Evolutionary conservation across 2,329 filamentous ascomycete species (phyloP).

Genomic region (Colletotrichum sp.): DNA sequence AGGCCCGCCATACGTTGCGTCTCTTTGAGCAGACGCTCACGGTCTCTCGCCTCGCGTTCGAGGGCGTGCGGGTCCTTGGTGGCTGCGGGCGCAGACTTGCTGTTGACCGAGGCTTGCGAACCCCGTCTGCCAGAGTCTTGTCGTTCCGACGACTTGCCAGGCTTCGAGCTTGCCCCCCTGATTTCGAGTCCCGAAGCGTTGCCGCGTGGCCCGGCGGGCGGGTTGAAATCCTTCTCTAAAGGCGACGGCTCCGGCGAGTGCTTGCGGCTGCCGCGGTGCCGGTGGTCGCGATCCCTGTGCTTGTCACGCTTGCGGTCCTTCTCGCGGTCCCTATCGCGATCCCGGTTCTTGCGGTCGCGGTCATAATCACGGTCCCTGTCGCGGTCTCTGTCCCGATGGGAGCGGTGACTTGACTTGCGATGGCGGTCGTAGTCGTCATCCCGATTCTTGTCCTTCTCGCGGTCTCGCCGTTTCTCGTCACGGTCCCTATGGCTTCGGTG

Average conservation of each 20-base stretch:
- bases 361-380: slow-evolving; percentile 40
- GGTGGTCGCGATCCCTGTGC: slow-evolving; percentile 40
- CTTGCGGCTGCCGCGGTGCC: slow-evolving; percentile 39
- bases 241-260: slow-evolving; percentile 31
- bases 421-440: slow-evolving; percentile 53
- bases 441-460: slow-evolving; percentile 45
- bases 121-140: slow-evolving; percentile 37
- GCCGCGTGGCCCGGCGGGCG: slow-evolving; percentile 43
- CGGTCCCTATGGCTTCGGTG: slow-evolving; percentile 68
- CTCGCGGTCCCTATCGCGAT: slow-evolving; percentile 30
- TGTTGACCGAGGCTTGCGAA: slow-evolving; percentile 36
- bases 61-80: slow-evolving; percentile 68
- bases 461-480: slow-evolving; percentile 48
- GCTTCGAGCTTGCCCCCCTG: slow-evolving; percentile 35
- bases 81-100: slow-evolving; percentile 24
- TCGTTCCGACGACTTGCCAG: slow-evolving; percentile 20
- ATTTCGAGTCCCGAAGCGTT: slow-evolving; percentile 36
- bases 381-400: slow-evolving; percentile 47
- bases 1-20: slow-evolving; percentile 68
- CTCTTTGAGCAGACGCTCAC: slow-evolving; percentile 72
- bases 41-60: slow-evolving; percentile 70
- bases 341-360: slow-evolving; percentile 43
- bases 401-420: slow-evolving; percentile 43
- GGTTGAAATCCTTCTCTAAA: slow-evolving; percentile 45
- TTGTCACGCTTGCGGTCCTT: slow-evolving; percentile 42